Evolutionary conservation across 2,329 filamentous ascomycete genomes (phyloP).

Genomic region (Cercospora janseana): DNA sequence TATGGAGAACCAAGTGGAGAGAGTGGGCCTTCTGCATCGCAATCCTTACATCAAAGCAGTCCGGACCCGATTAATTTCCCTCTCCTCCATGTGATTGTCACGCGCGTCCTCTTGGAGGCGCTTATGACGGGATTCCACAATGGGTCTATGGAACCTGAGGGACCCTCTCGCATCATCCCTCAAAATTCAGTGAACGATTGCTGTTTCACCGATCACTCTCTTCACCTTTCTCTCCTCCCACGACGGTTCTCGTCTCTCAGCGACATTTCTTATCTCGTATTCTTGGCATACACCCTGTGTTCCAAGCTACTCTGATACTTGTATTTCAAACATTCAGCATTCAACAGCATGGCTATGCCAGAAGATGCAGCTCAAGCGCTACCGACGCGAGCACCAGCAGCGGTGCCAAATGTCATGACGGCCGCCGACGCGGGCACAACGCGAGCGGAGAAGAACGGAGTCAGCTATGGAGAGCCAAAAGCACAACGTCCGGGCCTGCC

Average conservation of each 20-base stretch:
- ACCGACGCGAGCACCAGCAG: slow-evolving; percentile 2
- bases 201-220: not conserved
- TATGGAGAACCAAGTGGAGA: slow-evolving; percentile 16
- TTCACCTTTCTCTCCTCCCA: not conserved
- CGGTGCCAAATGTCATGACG: slow-evolving; percentile 14
- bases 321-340: not conserved
- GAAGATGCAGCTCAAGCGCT: slow-evolving; percentile 13
- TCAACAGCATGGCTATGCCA: slow-evolving; percentile 1
- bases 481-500: slow-evolving; percentile 30
- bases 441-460: slow-evolving; percentile 10
- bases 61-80: slow-evolving; percentile 23
- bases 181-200: not conserved
- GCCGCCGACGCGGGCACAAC: slow-evolving; percentile 17
- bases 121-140: slow-evolving; percentile 23
- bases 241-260: slow-evolving; percentile 4
- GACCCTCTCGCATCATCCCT: slow-evolving; percentile 2
- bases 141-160: slow-evolving; percentile 10
- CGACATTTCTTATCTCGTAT: not conserved
- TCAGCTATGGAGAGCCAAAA: slow-evolving; percentile 12
- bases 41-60: slow-evolving; percentile 24
- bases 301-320: not conserved
- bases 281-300: not conserved
- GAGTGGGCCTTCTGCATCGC: slow-evolving; percentile 21
- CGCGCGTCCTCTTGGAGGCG: slow-evolving; percentile 18
- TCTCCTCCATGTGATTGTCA: slow-evolving; percentile 15